Percentiles rank a stretch among this genome's conserved stretches.
Evolutionary conservation across 108 stramenopile genomes (phyloP).

Genomic region (Cyclostephanos tholiformis): DNA sequence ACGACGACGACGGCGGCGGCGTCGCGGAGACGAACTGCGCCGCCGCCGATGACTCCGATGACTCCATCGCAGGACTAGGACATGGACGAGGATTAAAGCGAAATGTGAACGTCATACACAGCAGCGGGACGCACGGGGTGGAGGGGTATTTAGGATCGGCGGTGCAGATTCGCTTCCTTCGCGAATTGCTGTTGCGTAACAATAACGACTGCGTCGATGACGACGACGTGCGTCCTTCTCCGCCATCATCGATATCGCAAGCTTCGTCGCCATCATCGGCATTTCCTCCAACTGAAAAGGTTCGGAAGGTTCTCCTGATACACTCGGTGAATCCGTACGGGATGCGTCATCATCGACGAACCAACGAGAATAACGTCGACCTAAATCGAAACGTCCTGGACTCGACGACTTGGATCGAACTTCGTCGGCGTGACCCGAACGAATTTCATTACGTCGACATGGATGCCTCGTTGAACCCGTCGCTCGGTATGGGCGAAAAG

Average conservation of each 20-base stretch:
- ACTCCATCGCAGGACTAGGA: neutral
- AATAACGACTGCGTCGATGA: constrained; percentile 13
- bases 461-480: constrained; percentile 50
- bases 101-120: constrained; percentile 57
- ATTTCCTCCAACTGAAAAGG: constrained; percentile 1
- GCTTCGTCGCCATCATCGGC: constrained; percentile 9
- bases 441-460: constrained; percentile 59
- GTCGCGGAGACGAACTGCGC: neutral
- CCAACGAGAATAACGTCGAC: constrained; percentile 87
- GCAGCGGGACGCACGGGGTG: constrained; percentile 77
- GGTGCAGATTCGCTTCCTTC: constrained; percentile 68
- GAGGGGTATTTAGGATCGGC: constrained; percentile 87
- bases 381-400: constrained; percentile 77
- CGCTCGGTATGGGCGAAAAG: neutral
- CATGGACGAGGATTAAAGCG: neutral
- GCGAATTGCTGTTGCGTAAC: constrained; percentile 30
- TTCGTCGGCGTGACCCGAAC: constrained; percentile 61
- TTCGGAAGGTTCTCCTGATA: constrained; percentile 70
- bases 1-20: neutral
- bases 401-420: constrained; percentile 33
- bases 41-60: neutral
- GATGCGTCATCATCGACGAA: constrained; percentile 72
- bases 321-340: constrained; percentile 87
- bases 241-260: too few species aligned
- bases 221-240: neutral